Conservation (phyloP, 176 grass and related monocot species). For the Oryza australiensis region DNA sequence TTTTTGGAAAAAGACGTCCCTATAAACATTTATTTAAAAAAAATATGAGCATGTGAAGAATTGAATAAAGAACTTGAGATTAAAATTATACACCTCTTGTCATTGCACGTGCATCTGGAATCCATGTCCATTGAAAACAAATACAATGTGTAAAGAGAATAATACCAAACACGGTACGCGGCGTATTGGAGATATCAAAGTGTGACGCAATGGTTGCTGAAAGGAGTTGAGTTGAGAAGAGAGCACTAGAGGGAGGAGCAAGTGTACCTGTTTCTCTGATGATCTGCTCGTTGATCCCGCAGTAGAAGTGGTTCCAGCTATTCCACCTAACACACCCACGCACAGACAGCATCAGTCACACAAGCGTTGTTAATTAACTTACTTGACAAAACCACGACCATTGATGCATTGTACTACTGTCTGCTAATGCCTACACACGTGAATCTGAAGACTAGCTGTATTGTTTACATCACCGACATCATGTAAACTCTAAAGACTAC, state of each 20-base stretch:
- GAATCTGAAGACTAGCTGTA: neutral
- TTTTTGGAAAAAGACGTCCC: too few relatives aligned
- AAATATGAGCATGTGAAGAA: too few relatives aligned
- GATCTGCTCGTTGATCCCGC: slow-evolving; percentile 64
- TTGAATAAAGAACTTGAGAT: too few relatives aligned
- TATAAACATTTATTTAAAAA: too few relatives aligned
- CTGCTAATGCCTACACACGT: neutral
- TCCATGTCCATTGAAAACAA: neutral
- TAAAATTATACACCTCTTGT: too few relatives aligned
- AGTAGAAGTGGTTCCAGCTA: slow-evolving; percentile 93
- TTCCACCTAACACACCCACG: slow-evolving; percentile 66
- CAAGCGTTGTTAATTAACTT: neutral
- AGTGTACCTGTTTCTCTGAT: slow-evolving; percentile 72
- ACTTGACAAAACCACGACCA: neutral
- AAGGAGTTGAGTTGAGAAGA: neutral
- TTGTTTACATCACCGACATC: neutral
- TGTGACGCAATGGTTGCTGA: neutral
- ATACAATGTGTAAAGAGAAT: neutral
- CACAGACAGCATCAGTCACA: slow-evolving; percentile 1
- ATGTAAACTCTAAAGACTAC: too few relatives aligned
- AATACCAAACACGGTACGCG: neutral
- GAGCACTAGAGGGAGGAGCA: neutral
- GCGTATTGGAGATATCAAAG: slow-evolving; percentile 1
- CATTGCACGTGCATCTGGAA: too few relatives aligned
- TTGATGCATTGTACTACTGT: neutral